Evolutionary conservation across 768 basidiomycete species (phyloP).

Genomic region (Gloeopeniophorella convolvens): DNA sequence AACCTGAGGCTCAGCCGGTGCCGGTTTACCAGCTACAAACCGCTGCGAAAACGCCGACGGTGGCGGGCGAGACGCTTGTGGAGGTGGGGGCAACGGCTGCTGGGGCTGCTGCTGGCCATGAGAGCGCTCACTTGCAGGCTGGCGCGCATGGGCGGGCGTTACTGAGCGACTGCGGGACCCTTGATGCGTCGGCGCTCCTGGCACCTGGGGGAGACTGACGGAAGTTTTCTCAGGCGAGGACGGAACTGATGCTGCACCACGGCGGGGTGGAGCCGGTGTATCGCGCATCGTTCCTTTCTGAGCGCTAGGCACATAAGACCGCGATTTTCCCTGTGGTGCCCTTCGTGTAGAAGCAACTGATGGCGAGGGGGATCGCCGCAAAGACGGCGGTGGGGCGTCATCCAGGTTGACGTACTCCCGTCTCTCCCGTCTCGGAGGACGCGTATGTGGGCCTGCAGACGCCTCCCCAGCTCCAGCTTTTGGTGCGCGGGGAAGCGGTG

Average conservation of each 20-base stretch:
- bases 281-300: not conserved
- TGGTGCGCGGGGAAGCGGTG: constrained; percentile 17
- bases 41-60: constrained; percentile 14
- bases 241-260: constrained; percentile 13
- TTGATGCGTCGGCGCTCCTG: not conserved
- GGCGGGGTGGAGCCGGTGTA: constrained; percentile 4
- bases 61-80: constrained; percentile 8
- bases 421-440: constrained; percentile 7
- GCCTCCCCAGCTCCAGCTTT: not conserved
- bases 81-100: too few relatives aligned
- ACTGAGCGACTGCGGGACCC: constrained; percentile 9
- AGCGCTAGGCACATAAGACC: not conserved
- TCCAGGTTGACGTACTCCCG: constrained; percentile 21
- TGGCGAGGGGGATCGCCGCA: constrained; percentile 21
- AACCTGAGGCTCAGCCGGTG: constrained; percentile 5
- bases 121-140: constrained; percentile 1
- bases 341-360: not conserved
- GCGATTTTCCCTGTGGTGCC: not conserved
- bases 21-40: constrained; percentile 12
- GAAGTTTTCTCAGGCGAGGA: constrained; percentile 17
- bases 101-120: not conserved
- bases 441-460: not conserved
- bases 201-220: constrained; percentile 6
- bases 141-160: not conserved
- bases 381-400: constrained; percentile 20